phyloP scores from a whole-genome alignment of 2,329 filamentous ascomycete species.

The Trichothecium sympodiale region DNA sequence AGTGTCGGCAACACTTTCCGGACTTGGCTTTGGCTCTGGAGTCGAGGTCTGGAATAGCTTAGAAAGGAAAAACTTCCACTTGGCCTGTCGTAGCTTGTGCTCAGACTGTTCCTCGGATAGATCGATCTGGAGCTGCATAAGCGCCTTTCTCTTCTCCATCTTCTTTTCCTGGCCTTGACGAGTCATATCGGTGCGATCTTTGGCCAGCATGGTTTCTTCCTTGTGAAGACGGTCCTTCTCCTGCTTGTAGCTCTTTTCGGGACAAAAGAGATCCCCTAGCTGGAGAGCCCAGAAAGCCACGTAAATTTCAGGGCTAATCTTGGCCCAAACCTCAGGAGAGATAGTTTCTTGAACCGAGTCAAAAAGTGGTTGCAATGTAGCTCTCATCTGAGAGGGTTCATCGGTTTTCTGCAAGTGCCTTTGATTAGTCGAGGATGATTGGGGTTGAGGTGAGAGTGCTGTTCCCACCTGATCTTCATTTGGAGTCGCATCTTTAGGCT shows the following conservation, averaged over 20 bases:
- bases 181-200: constrained; percentile 63
- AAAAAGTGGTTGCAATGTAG: constrained; percentile 57
- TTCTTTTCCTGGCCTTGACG: constrained; percentile 54
- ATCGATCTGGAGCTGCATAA: constrained; percentile 57
- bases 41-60: constrained; percentile 77
- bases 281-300: constrained; percentile 87
- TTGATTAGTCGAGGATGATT: constrained; percentile 10
- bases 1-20: constrained; percentile 58
- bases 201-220: constrained; percentile 55
- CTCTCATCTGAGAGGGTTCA: constrained; percentile 18
- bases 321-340: constrained; percentile 53
- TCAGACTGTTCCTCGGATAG: constrained; percentile 63
- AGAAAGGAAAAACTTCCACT: constrained; percentile 57
- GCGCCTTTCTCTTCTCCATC: constrained; percentile 51
- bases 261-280: constrained; percentile 69
- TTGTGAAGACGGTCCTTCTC: constrained; percentile 61
- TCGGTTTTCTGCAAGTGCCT: constrained; percentile 19
- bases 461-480: constrained; percentile 21
- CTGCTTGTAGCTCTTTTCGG: constrained; percentile 64
- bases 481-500: constrained; percentile 14
- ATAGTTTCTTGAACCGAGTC: constrained; percentile 52
- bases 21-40: constrained; percentile 48
- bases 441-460: constrained; percentile 4
- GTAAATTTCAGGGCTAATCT: constrained; percentile 72
- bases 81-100: constrained; percentile 55